Conservation (phyloP, 2,329 filamentous ascomycete species). For the Penicillium sp. region DNA sequence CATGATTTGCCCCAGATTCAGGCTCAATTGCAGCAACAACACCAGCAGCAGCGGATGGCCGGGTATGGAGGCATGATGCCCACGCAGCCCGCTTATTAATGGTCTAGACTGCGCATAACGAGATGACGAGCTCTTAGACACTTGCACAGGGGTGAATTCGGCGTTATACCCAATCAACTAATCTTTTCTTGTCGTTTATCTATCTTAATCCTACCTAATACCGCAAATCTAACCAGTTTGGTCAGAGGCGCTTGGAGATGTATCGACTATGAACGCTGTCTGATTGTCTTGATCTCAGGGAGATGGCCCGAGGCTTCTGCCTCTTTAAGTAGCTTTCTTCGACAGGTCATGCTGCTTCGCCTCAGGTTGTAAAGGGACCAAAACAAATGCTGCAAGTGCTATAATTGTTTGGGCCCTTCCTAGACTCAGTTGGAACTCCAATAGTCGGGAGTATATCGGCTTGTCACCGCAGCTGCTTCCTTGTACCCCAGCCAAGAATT, state of each 20-base stretch:
- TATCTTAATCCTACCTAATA: constrained; percentile 5
- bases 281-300: background rate
- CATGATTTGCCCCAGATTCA: constrained; percentile 58
- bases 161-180: constrained; percentile 30
- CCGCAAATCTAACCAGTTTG: constrained; percentile 2
- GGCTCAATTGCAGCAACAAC: constrained; percentile 46
- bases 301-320: background rate
- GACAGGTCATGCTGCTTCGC: background rate
- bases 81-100: constrained; percentile 36
- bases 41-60: constrained; percentile 39
- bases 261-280: background rate
- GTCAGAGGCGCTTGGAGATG: background rate
- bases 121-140: constrained; percentile 28
- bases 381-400: background rate
- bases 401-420: background rate
- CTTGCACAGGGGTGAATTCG: constrained; percentile 30
- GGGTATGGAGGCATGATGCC: constrained; percentile 41
- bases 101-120: constrained; percentile 20
- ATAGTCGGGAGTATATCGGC: background rate
- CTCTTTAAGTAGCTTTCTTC: background rate
- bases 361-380: background rate
- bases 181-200: constrained; percentile 13
- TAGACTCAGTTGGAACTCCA: background rate
- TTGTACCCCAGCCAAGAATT: background rate
- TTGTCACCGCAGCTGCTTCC: background rate